A percentile compares a stretch with the other conserved stretches of the same genome.
phyloP scores from a whole-genome alignment of 805 yeast genomes.

The Saccharomycopsis sp. region DNA sequence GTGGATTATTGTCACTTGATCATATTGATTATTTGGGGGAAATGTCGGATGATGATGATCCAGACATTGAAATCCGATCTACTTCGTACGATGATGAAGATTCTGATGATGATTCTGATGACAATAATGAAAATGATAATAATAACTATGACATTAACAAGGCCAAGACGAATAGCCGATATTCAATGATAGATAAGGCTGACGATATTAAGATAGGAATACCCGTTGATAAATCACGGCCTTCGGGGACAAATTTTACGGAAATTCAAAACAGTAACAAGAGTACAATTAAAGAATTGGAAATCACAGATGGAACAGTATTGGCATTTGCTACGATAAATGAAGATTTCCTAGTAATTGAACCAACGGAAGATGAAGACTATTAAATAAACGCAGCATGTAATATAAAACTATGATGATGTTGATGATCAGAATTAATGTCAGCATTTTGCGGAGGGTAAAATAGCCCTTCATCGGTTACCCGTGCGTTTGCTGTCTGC shows the following conservation, averaged over 20 bases:
- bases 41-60: conserved; percentile 17
- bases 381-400: not conserved
- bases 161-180: not conserved
- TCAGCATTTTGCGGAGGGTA: too few species aligned
- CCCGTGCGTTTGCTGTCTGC: too few species aligned
- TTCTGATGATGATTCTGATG: conserved; percentile 9
- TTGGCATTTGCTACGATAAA: conserved; percentile 13
- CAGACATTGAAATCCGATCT: conserved; percentile 13
- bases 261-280: not conserved
- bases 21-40: too few species aligned
- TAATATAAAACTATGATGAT: not conserved
- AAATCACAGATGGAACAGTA: conserved; percentile 12
- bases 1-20: conserved; percentile 16
- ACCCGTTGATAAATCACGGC: conserved; percentile 10
- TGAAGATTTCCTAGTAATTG: conserved; percentile 21
- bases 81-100: too few species aligned
- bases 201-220: conserved; percentile 14
- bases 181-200: not conserved
- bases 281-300: conserved; percentile 2
- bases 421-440: too few species aligned
- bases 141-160: not conserved
- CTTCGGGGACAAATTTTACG: conserved; percentile 17
- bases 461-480: too few species aligned
- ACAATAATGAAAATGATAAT: conserved; percentile 7
- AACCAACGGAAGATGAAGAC: conserved; percentile 13